Evolutionary conservation across 2,329 filamentous ascomycete species (phyloP), one percentile per base, ranked within the genome.

Genomic region (Colletotrichum orchidophilum): DNA sequence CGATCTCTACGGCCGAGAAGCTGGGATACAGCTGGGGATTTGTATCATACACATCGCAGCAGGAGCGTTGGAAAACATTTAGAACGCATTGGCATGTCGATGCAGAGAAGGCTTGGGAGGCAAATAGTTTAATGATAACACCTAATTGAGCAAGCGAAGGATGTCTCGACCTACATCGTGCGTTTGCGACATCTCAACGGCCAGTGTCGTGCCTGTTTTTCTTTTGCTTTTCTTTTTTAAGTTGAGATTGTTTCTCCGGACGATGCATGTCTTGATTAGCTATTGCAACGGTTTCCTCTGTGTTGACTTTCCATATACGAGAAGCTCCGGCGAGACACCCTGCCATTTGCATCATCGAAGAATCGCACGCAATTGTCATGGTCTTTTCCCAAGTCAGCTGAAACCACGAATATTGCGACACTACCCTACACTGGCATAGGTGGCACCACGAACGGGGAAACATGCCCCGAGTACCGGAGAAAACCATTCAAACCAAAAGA

Each of bases 141-240:
- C 66, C 54, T 64, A 69, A 72, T 70, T 49, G 54, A 61, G 66
- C 24, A 33, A 35, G 27, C 35, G 54, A n/a, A 26, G 39, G 53
- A 27, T 70, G 70, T 72, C 70, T 70, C 66, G 70, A 42, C 35
- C 60, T 49, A 31, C 8, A 52, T 35, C 4, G 18, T 50, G 59
- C 52, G n/a, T 55, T 65, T 60, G 66, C 70, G 66, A 70, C 66
- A 64, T 70, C n/a, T 57, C 46, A 69, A 65, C 70, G 66, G 60
- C 35, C 18, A 31, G 31, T 39, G 60, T 72, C 65, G 65, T 60
- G 60, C 27, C 49, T 33, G 33, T 26, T 29, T 35, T 49, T n/a
- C n/a, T n/a, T n/a, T n/a, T n/a, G n/a, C n/a, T n/a, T n/a, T n/a
- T n/a, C n/a, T n/a, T n/a, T 59, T 49, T 57, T 35, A 49, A 50